A percentile compares a stretch with the other conserved stretches of the same genome.
phyloP scores from a whole-genome alignment of 371 early-diverging fungal genomes.

The Batkoa obscura region DNA sequence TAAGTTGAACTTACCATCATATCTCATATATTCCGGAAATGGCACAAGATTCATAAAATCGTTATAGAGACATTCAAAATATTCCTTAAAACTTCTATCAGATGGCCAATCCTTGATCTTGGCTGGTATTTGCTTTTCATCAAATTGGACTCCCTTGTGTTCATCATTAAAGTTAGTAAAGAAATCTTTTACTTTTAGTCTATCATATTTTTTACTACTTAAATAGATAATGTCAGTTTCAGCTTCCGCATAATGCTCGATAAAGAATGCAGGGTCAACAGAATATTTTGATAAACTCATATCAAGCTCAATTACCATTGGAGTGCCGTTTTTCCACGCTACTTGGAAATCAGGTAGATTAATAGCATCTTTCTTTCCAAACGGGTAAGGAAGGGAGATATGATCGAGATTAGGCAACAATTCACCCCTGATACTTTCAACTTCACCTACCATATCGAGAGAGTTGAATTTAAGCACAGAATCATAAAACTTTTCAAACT shows the following conservation, averaged over 20 bases:
- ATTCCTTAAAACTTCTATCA: conserved; percentile 20
- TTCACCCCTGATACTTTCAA: background rate
- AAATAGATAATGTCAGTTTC: conserved; percentile 17
- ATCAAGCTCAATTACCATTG: conserved; percentile 17
- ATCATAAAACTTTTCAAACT: conserved; percentile 6
- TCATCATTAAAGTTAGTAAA: conserved; percentile 18
- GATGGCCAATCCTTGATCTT: conserved; percentile 46
- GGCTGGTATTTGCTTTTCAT: background rate
- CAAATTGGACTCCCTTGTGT: conserved; percentile 1
- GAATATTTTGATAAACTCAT: background rate
- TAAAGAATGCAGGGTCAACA: conserved; percentile 24
- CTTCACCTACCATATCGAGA: conserved; percentile 6
- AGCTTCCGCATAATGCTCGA: conserved; percentile 14
- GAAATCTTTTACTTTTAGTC: conserved; percentile 15
- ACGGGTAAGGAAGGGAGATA: background rate
- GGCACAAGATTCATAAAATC: conserved; percentile 36
- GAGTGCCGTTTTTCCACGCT: conserved; percentile 17
- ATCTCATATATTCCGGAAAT: conserved; percentile 30
- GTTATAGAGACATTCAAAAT: conserved; percentile 24
- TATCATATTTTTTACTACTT: conserved; percentile 7
- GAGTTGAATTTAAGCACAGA: conserved; percentile 18
- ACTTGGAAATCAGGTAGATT: conserved; percentile 15
- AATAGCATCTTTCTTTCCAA: conserved; percentile 3
- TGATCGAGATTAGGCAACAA: background rate
- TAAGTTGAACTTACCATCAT: conserved; percentile 33